Percentiles rank a stretch among this genome's conserved stretches.
Evolutionary conservation across 495 filamentous ascomycete species (phyloP).

Genomic region (Poronia punctata): DNA sequence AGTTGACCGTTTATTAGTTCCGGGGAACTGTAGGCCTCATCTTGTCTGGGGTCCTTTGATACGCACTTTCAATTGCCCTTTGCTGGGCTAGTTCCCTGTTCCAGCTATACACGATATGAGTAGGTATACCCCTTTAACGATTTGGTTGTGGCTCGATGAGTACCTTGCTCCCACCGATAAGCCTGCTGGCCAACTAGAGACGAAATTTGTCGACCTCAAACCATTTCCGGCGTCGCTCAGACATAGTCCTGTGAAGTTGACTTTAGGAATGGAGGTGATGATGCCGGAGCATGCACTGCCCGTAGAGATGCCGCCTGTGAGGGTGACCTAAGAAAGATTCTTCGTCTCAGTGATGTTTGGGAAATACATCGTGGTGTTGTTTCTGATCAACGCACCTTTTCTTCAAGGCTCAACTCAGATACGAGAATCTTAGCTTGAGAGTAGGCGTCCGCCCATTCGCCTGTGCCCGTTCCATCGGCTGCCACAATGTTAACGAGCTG

Average conservation of each 20-base stretch:
- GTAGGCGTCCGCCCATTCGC: slow-evolving; percentile 44
- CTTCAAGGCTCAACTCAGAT: slow-evolving; percentile 48
- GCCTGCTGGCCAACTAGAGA: slow-evolving; percentile 49
- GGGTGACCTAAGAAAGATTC: slow-evolving; percentile 27
- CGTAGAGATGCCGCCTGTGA: slow-evolving; percentile 41
- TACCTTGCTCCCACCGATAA: slow-evolving; percentile 54
- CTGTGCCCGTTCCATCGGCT: slow-evolving; percentile 42
- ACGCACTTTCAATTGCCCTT: slow-evolving; percentile 39
- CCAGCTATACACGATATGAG: slow-evolving; percentile 42
- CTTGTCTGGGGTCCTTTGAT: too few relatives aligned
- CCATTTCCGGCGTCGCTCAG: slow-evolving; percentile 59
- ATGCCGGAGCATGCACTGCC: slow-evolving; percentile 48
- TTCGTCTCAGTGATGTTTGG: not conserved
- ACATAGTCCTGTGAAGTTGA: slow-evolving; percentile 57
- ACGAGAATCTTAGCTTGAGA: slow-evolving; percentile 49
- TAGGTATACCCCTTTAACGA: too few relatives aligned
- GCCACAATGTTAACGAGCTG: slow-evolving; percentile 52
- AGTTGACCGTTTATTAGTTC: too few relatives aligned
- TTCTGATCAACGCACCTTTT: slow-evolving; percentile 41
- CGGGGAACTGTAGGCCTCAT: too few relatives aligned
- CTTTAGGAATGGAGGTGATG: slow-evolving; percentile 43
- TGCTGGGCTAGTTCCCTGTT: slow-evolving; percentile 45
- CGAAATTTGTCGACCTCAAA: slow-evolving; percentile 52
- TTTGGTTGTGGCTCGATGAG: too few relatives aligned
- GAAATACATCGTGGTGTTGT: not conserved